A percentile compares a stretch with the other conserved stretches of the same genome.
Conservation (phyloP, 495 filamentous ascomycete species). For the Penicillium cinerascens region DNA sequence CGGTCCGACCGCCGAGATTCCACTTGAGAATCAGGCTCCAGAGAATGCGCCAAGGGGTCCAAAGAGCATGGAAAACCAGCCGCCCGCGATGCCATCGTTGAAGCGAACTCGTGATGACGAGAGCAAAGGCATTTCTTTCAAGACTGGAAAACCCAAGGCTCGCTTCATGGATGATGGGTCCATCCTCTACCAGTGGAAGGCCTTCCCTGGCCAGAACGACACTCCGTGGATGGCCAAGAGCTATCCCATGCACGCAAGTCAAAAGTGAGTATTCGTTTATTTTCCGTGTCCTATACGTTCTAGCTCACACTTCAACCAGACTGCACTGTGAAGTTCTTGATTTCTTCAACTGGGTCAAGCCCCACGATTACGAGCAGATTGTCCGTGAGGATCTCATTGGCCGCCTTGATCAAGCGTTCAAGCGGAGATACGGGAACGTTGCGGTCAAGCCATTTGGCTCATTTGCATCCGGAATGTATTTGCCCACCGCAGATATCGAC, state of each 20-base stretch:
- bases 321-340: slow-evolving; percentile 84
- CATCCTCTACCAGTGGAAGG: slow-evolving; percentile 57
- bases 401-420: slow-evolving; percentile 54
- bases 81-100: slow-evolving; percentile 45
- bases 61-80: slow-evolving; percentile 11
- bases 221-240: slow-evolving; percentile 59
- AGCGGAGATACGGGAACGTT: slow-evolving; percentile 47
- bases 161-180: slow-evolving; percentile 42
- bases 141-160: slow-evolving; percentile 41
- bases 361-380: slow-evolving; percentile 68
- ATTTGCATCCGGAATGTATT: slow-evolving; percentile 83
- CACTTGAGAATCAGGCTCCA: slow-evolving; percentile 24
- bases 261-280: slow-evolving; percentile 22
- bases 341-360: slow-evolving; percentile 79
- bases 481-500: slow-evolving; percentile 92
- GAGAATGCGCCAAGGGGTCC: slow-evolving; percentile 36
- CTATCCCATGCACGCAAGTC: slow-evolving; percentile 28
- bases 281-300: not conserved
- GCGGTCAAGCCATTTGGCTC: slow-evolving; percentile 79
- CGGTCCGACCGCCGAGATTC: slow-evolving; percentile 54
- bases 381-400: slow-evolving; percentile 70
- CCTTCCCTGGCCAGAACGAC: slow-evolving; percentile 37
- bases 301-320: slow-evolving; percentile 24
- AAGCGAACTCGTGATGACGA: slow-evolving; percentile 72
- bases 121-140: slow-evolving; percentile 50